Base-by-base conservation (phyloP, 805 yeast genomes). In the Candida ortonii region DNA sequence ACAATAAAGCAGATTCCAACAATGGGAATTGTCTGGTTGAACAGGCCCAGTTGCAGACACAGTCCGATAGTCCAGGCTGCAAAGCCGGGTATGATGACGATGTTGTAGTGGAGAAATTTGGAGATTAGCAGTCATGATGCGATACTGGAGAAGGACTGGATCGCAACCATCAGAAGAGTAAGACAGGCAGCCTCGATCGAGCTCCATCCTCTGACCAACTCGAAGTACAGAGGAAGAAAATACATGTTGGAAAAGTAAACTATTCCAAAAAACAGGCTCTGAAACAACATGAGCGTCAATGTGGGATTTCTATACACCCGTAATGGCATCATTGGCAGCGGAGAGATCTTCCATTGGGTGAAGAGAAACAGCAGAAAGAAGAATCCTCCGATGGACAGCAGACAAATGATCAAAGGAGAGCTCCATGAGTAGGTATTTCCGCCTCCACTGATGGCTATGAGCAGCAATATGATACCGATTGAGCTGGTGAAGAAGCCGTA, bases 401-500 rank as follows among this genome's bases (percentile, higher is more conserved):
- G 55, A 6, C 59, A 34, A 9, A 74, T 67, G 11, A 65, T 64
- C 14, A 59, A 38, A 3, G 68, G 54, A 10, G 70, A 70, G 45
- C 67, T 46, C 88, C 88, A 82, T 0, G 62, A 53, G 49, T 67
- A 78, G 8, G 70, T 60, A 7, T 71, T 60, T 3, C 86, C 86
- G 22, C 86, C 87, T 12, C 80, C 79, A 43, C 70, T 68, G 14
- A 77, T 52, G 3, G 81, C 80, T n/a, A 78, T 63, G 30, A 77
- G 61, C 11, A 78, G 47, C 3, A 78, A 52, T 0, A 76, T 70
- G 17, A 68, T 61, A 0, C 73, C 69, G 2, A 73, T 63, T 4
- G 78, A 61, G 22, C 74, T 58, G 10, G 72, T 55, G 18, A 71
- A 43, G 26, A 74, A 64, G 0, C 86, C 86, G 6, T 58, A 44